These are phyloP conservation scores for Agapanthus africanus DNA, from an alignment of 106 monocot genomes.

Conservation along the genomic window DNA sequence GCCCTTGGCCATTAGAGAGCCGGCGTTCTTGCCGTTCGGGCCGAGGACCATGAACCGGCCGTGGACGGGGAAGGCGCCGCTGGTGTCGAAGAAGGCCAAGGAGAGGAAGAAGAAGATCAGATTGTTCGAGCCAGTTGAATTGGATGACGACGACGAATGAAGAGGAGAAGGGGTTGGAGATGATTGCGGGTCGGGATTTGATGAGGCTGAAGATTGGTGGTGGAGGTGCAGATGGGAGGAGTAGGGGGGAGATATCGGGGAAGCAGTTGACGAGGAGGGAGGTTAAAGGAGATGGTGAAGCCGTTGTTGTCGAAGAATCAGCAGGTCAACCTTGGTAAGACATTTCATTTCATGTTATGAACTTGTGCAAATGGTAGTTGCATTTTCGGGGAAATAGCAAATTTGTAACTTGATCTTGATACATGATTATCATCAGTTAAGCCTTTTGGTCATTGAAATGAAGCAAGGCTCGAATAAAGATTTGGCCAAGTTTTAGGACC, in stretches of 20 bases:
- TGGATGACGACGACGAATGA: conserved; percentile 10
- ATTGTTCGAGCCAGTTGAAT: conserved; percentile 39
- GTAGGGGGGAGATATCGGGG: conserved; percentile 79
- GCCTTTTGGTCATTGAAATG: too few relatives aligned
- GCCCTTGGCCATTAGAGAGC: conserved; percentile 82
- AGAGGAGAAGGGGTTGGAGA: conserved; percentile 16
- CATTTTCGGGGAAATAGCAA: too few relatives aligned
- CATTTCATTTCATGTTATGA: too few relatives aligned
- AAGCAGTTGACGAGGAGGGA: conserved; percentile 52
- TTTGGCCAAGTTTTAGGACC: too few relatives aligned
- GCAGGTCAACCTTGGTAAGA: conserved; percentile 88
- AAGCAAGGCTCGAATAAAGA: too few relatives aligned
- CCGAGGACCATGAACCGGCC: conserved; percentile 85
- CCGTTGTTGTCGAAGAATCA: conserved; percentile 53
- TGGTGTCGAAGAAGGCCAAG: conserved; percentile 89
- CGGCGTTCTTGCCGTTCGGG: conserved; percentile 92
- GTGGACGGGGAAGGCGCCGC: conserved; percentile 96
- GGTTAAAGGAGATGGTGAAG: conserved; percentile 48
- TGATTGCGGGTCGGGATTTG: conserved; percentile 9
- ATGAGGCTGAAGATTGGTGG: conserved; percentile 16
- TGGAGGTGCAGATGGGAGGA: conserved; percentile 37
- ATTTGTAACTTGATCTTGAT: too few relatives aligned
- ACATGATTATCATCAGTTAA: too few relatives aligned
- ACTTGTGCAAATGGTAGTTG: too few relatives aligned
- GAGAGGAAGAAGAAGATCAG: conserved; percentile 68